phyloP scores from a whole-genome alignment of 805 yeast species.

The Priceomyces carsonii region DNA sequence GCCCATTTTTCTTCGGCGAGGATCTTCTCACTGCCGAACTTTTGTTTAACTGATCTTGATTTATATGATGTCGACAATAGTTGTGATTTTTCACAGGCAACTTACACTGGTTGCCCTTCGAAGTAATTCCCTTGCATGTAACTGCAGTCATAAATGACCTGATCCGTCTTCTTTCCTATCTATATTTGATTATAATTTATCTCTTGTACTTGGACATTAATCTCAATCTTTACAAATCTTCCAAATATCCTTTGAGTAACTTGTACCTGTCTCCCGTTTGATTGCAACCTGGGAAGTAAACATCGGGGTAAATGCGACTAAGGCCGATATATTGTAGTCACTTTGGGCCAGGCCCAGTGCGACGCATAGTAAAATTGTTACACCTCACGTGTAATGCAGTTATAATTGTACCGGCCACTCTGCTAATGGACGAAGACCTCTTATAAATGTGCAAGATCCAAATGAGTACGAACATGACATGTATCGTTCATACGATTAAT shows the following conservation, averaged over 20 bases:
- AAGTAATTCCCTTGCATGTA: constrained; percentile 42
- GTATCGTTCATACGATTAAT: background rate
- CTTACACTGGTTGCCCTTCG: constrained; percentile 42
- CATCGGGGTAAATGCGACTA: background rate
- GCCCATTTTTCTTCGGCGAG: too few relatives aligned
- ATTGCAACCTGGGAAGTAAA: too few relatives aligned
- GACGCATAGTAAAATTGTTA: background rate
- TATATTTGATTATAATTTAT: too few relatives aligned
- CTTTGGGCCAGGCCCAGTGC: background rate
- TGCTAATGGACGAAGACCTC: too few relatives aligned
- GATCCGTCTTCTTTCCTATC: too few relatives aligned
- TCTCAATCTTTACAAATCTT: too few relatives aligned
- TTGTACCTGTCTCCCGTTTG: too few relatives aligned
- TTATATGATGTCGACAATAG: constrained; percentile 37
- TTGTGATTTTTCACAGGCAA: constrained; percentile 15
- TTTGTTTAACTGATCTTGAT: constrained; percentile 9
- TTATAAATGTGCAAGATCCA: too few relatives aligned
- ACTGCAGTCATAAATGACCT: constrained; percentile 3
- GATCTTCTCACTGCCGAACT: too few relatives aligned
- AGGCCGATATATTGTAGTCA: background rate
- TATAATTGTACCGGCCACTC: constrained; percentile 1
- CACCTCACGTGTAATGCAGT: constrained; percentile 8
- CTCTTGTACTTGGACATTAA: too few relatives aligned
- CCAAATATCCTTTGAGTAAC: too few relatives aligned
- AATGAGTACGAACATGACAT: too few relatives aligned